Conservation (phyloP, 805 yeast genomes). For the Wickerhamomyces strasburgensis region DNA sequence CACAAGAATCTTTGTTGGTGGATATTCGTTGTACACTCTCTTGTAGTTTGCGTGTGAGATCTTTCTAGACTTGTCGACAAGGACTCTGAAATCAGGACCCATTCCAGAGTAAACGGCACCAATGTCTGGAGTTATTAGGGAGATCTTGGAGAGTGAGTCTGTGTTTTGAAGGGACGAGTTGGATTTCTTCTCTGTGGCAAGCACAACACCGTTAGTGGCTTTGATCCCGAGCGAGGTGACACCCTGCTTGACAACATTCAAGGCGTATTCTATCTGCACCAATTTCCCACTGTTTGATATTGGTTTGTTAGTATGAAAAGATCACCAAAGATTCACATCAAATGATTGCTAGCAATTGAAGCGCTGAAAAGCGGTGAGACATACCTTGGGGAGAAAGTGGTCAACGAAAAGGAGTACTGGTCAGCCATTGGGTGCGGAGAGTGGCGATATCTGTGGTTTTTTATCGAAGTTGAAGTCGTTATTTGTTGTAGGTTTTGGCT, state of each 20-base stretch:
- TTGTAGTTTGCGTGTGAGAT: conserved; percentile 90
- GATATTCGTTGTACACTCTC: conserved; percentile 92
- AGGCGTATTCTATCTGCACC: conserved; percentile 95
- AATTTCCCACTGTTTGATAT: conserved; percentile 73
- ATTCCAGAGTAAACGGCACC: conserved; percentile 97
- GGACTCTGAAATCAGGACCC: conserved; percentile 98
- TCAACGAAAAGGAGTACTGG: conserved; percentile 93
- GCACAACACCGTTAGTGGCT: conserved; percentile 92
- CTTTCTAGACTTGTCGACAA: conserved; percentile 90
- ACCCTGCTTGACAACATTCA: conserved; percentile 96
- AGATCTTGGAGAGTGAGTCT: conserved; percentile 73
- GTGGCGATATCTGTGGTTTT: background rate
- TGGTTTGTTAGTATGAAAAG: conserved; percentile 18
- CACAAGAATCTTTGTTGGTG: conserved; percentile 91
- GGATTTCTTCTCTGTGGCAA: conserved; percentile 94
- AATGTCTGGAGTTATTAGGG: conserved; percentile 85
- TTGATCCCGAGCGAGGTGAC: conserved; percentile 93
- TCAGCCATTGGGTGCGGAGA: conserved; percentile 67
- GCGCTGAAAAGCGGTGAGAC: conserved; percentile 2
- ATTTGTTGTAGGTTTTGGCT: background rate
- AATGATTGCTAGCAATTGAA: background rate
- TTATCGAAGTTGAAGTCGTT: background rate
- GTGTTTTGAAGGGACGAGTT: conserved; percentile 70
- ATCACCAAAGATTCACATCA: too few relatives aligned
- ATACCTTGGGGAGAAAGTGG: conserved; percentile 94